Evolutionary conservation across 176 grass and related monocot genomes (phyloP).

Genomic region (Carex pumila): DNA sequence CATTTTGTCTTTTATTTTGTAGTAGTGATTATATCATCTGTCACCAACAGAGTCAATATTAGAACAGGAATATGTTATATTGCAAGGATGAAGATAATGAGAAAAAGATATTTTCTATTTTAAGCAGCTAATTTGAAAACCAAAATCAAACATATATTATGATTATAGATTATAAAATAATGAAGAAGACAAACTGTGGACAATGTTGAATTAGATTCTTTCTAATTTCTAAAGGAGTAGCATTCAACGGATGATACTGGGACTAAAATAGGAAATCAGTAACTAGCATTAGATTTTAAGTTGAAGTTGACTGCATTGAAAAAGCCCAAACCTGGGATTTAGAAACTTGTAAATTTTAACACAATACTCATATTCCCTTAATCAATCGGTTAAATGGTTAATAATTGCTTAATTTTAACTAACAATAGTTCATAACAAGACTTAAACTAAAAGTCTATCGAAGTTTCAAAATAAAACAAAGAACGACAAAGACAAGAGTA

Average conservation of each 20-base stretch:
- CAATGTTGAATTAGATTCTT: not conserved
- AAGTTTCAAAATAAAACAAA: not conserved
- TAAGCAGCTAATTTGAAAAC: not conserved
- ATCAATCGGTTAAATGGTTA: not conserved
- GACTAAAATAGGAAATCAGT: not conserved
- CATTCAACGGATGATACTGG: not conserved
- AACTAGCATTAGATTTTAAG: not conserved
- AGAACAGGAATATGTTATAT: not conserved
- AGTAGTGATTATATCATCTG: not conserved
- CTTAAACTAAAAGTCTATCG: not conserved
- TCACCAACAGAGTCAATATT: conserved; percentile 14
- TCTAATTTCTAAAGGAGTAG: not conserved
- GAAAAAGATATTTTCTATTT: not conserved
- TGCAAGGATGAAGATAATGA: not conserved
- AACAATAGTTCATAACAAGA: not conserved
- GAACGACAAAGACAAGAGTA: not conserved
- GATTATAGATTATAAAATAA: not conserved
- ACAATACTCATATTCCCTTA: not conserved
- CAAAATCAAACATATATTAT: not conserved
- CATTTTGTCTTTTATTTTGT: conserved; percentile 4
- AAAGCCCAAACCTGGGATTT: not conserved
- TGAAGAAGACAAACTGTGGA: not conserved
- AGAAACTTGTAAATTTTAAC: not conserved
- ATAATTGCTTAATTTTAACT: not conserved
- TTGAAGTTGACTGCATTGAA: not conserved